These are phyloP conservation scores for Aspergillus nomiae DNA, from an alignment of 2,329 filamentous ascomycete genomes.

Conservation along the genomic window DNA sequence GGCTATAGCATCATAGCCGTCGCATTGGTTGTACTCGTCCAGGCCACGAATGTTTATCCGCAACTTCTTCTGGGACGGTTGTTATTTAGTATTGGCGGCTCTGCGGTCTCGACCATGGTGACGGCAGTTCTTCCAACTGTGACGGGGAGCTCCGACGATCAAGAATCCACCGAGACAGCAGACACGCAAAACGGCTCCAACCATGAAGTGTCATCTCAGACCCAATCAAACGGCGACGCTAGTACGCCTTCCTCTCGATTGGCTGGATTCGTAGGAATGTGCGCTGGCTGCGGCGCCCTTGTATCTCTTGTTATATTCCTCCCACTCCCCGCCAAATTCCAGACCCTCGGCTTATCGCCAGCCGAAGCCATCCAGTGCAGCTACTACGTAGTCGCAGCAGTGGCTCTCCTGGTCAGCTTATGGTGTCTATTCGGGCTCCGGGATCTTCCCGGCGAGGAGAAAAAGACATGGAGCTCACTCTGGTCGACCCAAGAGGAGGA, in stretches of 20 bases:
- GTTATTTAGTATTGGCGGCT: conserved; percentile 86
- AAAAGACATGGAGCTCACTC: conserved; percentile 69
- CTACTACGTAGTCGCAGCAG: conserved; percentile 80
- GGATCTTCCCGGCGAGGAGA: conserved; percentile 69
- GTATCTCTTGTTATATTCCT: conserved; percentile 81
- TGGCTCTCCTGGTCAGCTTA: conserved; percentile 71
- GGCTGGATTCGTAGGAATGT: conserved; percentile 87
- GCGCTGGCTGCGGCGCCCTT: conserved; percentile 88
- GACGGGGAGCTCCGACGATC: conserved; percentile 44
- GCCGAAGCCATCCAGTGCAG: conserved; percentile 76
- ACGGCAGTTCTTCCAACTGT: conserved; percentile 85
- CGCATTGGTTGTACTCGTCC: conserved; percentile 77
- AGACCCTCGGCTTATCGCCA: conserved; percentile 70
- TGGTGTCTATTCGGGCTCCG: conserved; percentile 79
- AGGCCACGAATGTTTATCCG: conserved; percentile 84
- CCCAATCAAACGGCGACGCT: conserved; percentile 13
- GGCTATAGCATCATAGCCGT: conserved; percentile 82
- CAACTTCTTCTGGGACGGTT: conserved; percentile 81
- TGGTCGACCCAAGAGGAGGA: conserved; percentile 17
- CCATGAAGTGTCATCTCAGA: conserved; percentile 10
- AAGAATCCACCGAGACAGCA: conserved; percentile 55
- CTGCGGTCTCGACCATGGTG: conserved; percentile 97
- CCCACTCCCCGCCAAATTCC: conserved; percentile 80
- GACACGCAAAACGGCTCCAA: conserved; percentile 51
- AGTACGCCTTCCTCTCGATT: conserved; percentile 61